Base-by-base conservation (phyloP, 352 stramenopile species). In the Blastocystis sp. region DNA sequence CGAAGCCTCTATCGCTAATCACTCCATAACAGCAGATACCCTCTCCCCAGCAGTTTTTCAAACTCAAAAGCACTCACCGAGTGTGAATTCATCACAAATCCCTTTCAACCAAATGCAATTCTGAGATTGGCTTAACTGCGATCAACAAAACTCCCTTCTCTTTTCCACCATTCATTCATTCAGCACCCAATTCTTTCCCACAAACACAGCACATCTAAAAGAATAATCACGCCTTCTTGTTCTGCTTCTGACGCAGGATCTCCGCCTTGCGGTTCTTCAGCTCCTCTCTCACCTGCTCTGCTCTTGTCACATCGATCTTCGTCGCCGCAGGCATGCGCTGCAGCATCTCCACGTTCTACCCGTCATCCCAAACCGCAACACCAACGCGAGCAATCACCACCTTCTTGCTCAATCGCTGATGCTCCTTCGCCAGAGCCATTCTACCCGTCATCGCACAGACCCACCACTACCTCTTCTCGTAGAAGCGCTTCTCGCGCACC, bases 401-500 rank as follows among this genome's bases (percentile, higher is more conserved):
- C 74, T 84, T 84, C 74, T 71, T 71, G 38, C 64, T 28, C n/a
- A 71, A 52, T 71, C 62, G 62, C 45, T 84, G 74, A n/a, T 71
- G 59, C 59, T 71, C 62, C 74, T 84, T 84, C 40, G 74, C 59
- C 34, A 71, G 40, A 21, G 74, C 74, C 74, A 84, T 84, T 84
- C 74, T 84, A 56, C 3, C 62, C 19, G 48, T 84, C 19, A 78
- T 14, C 28, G 7, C 14, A 56, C 1, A n/a, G 10, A 43, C 10
- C 34, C 0, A 59, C 0, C 3, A 34, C 11, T 2, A 84, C 62
- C 74, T 84, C 43, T 97, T 97, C 89, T 97, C 96, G 93, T 98
- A 98, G 94, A 98, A 98, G 61, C 93, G 92, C 81, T 94, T 91
- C 92, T 99, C 96, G 88, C 97, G 91, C 88, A 95, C 94, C 89